Conservation (phyloP, 805 yeast species). For the Teunomyces stri region DNA sequence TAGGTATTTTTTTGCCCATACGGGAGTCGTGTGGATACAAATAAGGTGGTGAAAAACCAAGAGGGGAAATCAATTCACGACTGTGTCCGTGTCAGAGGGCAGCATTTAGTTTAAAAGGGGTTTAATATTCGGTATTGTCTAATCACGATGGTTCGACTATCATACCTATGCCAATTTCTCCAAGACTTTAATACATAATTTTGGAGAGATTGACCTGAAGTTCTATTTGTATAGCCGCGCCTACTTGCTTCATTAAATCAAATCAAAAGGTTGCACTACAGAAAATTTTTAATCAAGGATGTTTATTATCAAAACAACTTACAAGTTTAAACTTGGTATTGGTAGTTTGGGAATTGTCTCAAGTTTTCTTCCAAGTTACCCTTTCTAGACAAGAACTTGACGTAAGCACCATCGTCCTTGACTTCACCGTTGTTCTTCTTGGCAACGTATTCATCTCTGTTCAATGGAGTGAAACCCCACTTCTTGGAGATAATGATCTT, state of each 20-base stretch:
- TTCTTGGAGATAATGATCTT: constrained; percentile 98
- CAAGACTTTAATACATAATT: too few relatives aligned
- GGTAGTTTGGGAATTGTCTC: constrained; percentile 89
- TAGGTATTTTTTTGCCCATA: not conserved
- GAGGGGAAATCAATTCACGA: not conserved
- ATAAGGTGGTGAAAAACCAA: not conserved
- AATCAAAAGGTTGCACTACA: not conserved
- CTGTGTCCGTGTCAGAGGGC: too few relatives aligned
- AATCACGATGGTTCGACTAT: too few relatives aligned
- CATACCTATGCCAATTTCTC: too few relatives aligned
- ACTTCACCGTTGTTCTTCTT: constrained; percentile 97
- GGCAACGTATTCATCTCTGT: constrained; percentile 94
- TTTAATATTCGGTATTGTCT: too few relatives aligned
- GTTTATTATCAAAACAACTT: constrained; percentile 5
- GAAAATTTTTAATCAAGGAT: not conserved
- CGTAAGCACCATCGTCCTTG: constrained; percentile 99
- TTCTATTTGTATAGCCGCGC: too few relatives aligned
- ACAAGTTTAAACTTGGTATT: constrained; percentile 44
- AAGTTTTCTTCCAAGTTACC: constrained; percentile 93
- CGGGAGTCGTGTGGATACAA: not conserved
- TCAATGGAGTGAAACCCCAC: constrained; percentile 99
- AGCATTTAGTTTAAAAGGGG: too few relatives aligned
- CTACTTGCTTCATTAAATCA: too few relatives aligned
- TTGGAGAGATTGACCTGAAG: too few relatives aligned
- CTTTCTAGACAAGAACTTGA: constrained; percentile 95